Base-by-base conservation (phyloP, 306 rosid species). In the Rosa persica region DNA sequence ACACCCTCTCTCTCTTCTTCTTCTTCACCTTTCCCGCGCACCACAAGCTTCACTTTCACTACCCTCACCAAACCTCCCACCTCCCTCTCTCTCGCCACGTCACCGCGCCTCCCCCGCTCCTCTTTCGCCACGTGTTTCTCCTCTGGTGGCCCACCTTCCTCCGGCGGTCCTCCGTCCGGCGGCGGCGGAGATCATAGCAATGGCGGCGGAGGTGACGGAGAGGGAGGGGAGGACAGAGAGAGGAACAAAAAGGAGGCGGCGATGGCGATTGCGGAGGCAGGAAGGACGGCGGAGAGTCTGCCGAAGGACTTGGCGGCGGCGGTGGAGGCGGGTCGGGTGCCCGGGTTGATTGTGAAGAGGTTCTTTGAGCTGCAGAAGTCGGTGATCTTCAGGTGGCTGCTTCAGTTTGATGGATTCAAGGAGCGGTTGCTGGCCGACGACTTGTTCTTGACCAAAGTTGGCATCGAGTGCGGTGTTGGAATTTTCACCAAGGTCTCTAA, bases 361-460 rank as follows among this genome's bases (percentile, higher is more conserved):
- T 90, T 81, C 72, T 82, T 94, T 38, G 89, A 90, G 82, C 72
- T 94, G 77, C 95, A 94, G 77, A 87, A 90, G 80, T 89, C 97
- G 3, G 85, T 7, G 67, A 76, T 86, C 55, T 77, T 79, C 57
- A 76, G 97, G 42, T 90, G 97, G 97, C 49, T 94, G 87, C 82
- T 94, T 51, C 75, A 81, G 16, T 94, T 92, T 43, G 95, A 88
- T 30, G 98, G 97, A 71, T 94, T 94, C 75, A 90, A 88, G 87
- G 98, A 94, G 82, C 84, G 98, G 82, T 79, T 94, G 89, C 87
- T 94, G 27, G 98, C 93, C 9, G 98, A 92, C 84, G 97, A 94
- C 70, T 78, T 94, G 90, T 94, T 94, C 87, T 79, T 92, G 79
- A 79, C 92, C 30, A 94, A 94, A 83, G 95, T 94, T 84, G 91